These are phyloP conservation scores for Strigomonas galati DNA, from an alignment of 208 protist genomes.

Conservation along the genomic window DNA sequence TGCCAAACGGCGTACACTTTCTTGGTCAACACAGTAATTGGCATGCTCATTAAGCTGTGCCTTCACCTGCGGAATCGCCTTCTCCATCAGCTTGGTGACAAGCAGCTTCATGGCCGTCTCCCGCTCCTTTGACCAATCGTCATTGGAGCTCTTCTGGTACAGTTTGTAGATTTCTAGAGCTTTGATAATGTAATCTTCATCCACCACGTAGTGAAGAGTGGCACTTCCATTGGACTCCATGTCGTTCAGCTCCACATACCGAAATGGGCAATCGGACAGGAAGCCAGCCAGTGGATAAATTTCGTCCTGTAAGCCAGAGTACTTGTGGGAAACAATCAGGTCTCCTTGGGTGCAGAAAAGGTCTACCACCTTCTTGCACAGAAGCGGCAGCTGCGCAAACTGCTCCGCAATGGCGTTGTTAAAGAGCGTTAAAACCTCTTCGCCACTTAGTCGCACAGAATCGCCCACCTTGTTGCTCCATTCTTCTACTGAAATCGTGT, in stretches of 20 bases:
- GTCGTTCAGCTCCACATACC: slow-evolving; percentile 71
- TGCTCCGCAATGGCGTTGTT: slow-evolving; percentile 76
- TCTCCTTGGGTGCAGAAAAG: slow-evolving; percentile 77
- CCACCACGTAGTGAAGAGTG: slow-evolving; percentile 67
- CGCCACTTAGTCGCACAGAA: slow-evolving; percentile 19
- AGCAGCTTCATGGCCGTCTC: slow-evolving; percentile 63
- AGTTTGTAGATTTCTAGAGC: slow-evolving; percentile 55
- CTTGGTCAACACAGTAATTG: slow-evolving; percentile 33
- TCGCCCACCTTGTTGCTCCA: slow-evolving; percentile 54
- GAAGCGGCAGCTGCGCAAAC: slow-evolving; percentile 68
- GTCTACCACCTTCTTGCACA: slow-evolving; percentile 61
- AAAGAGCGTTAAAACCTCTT: slow-evolving; percentile 56
- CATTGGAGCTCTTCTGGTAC: slow-evolving; percentile 39
- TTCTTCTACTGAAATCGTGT: slow-evolving; percentile 37
- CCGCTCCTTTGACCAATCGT: slow-evolving; percentile 58
- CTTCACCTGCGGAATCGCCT: slow-evolving; percentile 56
- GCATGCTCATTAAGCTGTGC: slow-evolving; percentile 53
- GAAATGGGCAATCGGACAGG: slow-evolving; percentile 64
- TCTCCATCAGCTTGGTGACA: slow-evolving; percentile 49
- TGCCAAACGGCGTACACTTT: slow-evolving; percentile 46
- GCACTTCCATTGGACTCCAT: slow-evolving; percentile 63
- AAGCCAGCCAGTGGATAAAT: slow-evolving; percentile 68
- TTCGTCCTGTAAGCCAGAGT: slow-evolving; percentile 39
- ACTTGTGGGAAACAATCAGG: slow-evolving; percentile 70
- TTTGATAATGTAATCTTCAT: slow-evolving; percentile 59